Percentiles rank a stretch among this genome's conserved stretches.
Conservation (phyloP, 2,329 filamentous ascomycete species). For the Diaporthe australafricana region DNA sequence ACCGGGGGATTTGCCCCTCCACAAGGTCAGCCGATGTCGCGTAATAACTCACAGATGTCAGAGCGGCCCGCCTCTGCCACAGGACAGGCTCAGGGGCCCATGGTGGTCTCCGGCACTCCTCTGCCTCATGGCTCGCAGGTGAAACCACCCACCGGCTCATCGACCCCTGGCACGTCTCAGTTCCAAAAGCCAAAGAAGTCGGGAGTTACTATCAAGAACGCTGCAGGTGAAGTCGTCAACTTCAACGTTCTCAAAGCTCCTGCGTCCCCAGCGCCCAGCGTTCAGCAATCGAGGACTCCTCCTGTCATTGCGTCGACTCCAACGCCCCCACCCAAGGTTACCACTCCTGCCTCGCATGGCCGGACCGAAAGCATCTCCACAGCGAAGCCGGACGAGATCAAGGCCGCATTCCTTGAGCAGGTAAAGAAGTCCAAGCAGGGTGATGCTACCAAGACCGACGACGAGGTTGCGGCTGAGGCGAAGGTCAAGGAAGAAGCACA, state of each 20-base stretch:
- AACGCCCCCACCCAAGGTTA: conserved; percentile 82
- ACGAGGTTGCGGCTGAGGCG: conserved; percentile 42
- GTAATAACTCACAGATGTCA: conserved; percentile 85
- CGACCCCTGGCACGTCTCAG: conserved; percentile 60
- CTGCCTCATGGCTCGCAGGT: conserved; percentile 72
- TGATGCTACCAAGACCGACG: conserved; percentile 51
- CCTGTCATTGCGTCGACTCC: conserved; percentile 79
- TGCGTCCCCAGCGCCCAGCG: conserved; percentile 66
- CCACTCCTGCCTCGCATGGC: conserved; percentile 71
- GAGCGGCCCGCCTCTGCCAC: conserved; percentile 74
- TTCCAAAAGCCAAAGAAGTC: conserved; percentile 70
- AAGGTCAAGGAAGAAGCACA: conserved; percentile 41
- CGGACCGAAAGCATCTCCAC: conserved; percentile 77
- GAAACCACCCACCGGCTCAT: conserved; percentile 56
- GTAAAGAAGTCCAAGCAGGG: conserved; percentile 73
- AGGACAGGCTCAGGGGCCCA: conserved; percentile 70
- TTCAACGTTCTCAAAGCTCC: conserved; percentile 67
- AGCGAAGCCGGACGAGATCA: conserved; percentile 83
- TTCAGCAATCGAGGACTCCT: conserved; percentile 71
- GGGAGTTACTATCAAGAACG: conserved; percentile 86
- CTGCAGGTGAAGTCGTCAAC: conserved; percentile 81
- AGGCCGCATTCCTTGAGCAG: conserved; percentile 84
- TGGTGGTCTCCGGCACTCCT: conserved; percentile 69
- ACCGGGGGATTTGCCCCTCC: conserved; percentile 51
- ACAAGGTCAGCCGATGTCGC: conserved; percentile 80